Evolutionary conservation across 345 rosid genomes (phyloP).

Genomic region (Hypericum perforatum): DNA sequence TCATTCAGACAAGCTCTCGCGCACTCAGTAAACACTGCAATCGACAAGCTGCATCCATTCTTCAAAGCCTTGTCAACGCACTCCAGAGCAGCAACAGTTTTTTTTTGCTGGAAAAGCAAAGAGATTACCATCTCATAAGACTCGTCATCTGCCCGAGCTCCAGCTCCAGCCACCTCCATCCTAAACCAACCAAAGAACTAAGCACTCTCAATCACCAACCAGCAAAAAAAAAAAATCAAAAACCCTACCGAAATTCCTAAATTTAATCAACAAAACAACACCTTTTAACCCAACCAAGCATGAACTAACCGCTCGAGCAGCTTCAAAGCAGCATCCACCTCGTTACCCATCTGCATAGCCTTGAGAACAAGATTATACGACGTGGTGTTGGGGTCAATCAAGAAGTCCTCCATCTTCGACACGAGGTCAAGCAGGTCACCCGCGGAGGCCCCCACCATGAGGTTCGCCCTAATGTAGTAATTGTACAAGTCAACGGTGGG

Average conservation of each 20-base stretch:
- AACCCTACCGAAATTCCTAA: conserved; percentile 7
- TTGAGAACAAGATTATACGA: conserved; percentile 71
- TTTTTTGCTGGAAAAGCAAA: conserved; percentile 36
- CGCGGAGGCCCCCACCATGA: conserved; percentile 53
- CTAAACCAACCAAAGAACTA: conserved; percentile 28
- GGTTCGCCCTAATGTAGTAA: conserved; percentile 71
- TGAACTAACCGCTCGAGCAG: conserved; percentile 53
- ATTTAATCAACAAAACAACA: not conserved
- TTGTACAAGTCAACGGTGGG: conserved; percentile 69
- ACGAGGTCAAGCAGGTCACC: conserved; percentile 64
- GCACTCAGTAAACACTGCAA: conserved; percentile 42
- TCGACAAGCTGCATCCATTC: conserved; percentile 49
- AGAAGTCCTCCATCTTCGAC: conserved; percentile 55
- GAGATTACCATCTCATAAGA: conserved; percentile 58
- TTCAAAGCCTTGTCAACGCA: conserved; percentile 48
- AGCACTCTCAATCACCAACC: conserved; percentile 5
- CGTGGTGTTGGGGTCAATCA: conserved; percentile 57
- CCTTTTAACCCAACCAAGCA: not conserved
- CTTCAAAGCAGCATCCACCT: conserved; percentile 63
- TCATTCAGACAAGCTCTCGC: conserved; percentile 43
- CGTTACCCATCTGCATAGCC: conserved; percentile 58
- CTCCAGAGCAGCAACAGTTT: conserved; percentile 62
- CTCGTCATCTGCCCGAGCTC: conserved; percentile 78
- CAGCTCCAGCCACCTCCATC: conserved; percentile 71
- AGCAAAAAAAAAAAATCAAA: not conserved